Conservation (phyloP, 352 stramenopile genomes). For the Phytophthora aleatoria region DNA sequence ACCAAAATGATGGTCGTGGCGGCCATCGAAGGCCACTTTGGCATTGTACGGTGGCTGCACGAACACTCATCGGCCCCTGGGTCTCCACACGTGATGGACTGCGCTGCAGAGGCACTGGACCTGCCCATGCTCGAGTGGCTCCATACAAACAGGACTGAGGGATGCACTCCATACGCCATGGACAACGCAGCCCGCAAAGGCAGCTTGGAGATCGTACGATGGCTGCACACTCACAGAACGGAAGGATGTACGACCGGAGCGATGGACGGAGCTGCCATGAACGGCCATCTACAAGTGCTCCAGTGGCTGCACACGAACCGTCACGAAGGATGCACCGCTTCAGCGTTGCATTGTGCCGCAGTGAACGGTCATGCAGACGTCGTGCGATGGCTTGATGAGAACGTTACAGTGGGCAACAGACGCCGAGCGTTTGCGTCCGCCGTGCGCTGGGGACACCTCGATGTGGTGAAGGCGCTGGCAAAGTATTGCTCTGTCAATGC, state of each 20-base stretch:
- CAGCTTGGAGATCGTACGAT: conserved; percentile 39
- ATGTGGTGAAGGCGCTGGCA: conserved; percentile 33
- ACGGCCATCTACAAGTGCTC: conserved; percentile 38
- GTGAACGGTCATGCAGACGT: conserved; percentile 31
- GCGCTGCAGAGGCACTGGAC: conserved; percentile 35
- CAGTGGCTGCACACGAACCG: conserved; percentile 38
- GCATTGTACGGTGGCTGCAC: conserved; percentile 42
- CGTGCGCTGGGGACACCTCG: conserved; percentile 35
- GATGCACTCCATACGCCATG: conserved; percentile 46
- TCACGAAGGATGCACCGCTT: conserved; percentile 33
- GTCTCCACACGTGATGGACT: conserved; percentile 46
- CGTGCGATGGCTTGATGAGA: conserved; percentile 32
- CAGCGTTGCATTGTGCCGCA: conserved; percentile 36
- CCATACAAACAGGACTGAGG: conserved; percentile 35
- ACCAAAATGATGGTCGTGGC: conserved; percentile 47
- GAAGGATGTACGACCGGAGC: conserved; percentile 38
- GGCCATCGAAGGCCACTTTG: conserved; percentile 47
- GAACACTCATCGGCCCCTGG: conserved; percentile 33
- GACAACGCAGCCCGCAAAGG: conserved; percentile 40
- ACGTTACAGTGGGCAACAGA: conserved; percentile 22
- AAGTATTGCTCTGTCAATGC: conserved; percentile 31
- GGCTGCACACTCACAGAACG: conserved; percentile 31
- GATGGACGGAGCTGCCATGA: conserved; percentile 40
- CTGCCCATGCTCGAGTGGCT: conserved; percentile 46
- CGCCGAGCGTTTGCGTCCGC: conserved; percentile 33